Evolutionary conservation across 345 rosid genomes (phyloP).

Genomic region (Eucalyptus cloeziana): DNA sequence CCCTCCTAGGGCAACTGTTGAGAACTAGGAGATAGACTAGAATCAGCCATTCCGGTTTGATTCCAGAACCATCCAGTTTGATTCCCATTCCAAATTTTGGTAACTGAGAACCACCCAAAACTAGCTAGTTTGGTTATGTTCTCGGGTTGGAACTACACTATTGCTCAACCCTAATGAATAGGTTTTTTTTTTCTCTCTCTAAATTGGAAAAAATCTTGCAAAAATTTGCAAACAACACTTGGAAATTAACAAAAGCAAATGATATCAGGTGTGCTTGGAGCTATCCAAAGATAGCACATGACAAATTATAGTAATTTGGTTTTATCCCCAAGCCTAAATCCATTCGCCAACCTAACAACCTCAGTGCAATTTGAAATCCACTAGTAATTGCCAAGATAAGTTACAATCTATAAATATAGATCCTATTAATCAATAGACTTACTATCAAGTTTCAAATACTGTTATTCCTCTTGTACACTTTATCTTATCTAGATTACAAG

Average conservation of each 20-base stretch:
- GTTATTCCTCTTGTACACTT: too few species aligned
- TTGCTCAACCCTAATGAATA: too few species aligned
- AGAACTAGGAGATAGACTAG: neutral
- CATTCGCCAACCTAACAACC: neutral
- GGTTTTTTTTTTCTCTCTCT: too few species aligned
- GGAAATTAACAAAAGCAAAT: neutral
- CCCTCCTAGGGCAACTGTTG: neutral
- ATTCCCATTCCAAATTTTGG: too few species aligned
- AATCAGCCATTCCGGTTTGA: neutral
- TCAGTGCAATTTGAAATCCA: neutral
- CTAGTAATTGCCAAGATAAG: neutral
- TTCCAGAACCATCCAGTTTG: neutral
- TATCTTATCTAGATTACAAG: too few species aligned
- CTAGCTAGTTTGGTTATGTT: too few species aligned
- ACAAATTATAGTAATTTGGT: neutral
- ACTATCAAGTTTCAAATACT: too few species aligned
- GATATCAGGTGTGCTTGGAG: neutral
- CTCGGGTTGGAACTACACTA: rapidly evolving
- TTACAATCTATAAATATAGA: too few species aligned
- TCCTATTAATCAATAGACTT: neutral
- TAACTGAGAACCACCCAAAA: too few species aligned
- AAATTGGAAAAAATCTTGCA: neutral
- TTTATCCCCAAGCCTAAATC: neutral
- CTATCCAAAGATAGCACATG: neutral
- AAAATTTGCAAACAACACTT: neutral